phyloP scores from a whole-genome alignment of 202 grass and related monocot species.

The Zizania palustris region DNA sequence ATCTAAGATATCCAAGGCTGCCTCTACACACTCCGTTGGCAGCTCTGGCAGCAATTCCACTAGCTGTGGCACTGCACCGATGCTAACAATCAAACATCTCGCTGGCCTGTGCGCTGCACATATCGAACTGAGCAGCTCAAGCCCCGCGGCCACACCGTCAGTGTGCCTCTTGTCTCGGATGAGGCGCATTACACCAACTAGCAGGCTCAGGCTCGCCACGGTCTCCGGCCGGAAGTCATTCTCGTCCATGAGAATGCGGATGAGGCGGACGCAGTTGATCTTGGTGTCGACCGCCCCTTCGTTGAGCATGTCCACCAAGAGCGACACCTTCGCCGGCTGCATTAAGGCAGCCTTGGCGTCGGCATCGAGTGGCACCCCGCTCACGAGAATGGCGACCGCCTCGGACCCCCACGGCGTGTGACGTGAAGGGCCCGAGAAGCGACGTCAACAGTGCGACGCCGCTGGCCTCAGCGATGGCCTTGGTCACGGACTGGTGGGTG shows the following conservation, averaged over 20 bases:
- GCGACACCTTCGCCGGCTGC: conserved; percentile 88
- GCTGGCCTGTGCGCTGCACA: conserved; percentile 62
- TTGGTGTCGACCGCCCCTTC: conserved; percentile 86
- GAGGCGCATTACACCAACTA: conserved; percentile 76
- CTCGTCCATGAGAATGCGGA: conserved; percentile 84
- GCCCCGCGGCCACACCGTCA: conserved; percentile 51
- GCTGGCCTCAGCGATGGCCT: conserved; percentile 59
- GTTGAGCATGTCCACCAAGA: conserved; percentile 89
- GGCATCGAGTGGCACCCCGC: conserved; percentile 62
- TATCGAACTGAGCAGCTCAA: conserved; percentile 72
- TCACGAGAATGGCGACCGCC: conserved; percentile 77
- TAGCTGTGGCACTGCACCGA: conserved; percentile 75
- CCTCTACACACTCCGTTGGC: conserved; percentile 53
- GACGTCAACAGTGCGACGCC: conserved; percentile 66
- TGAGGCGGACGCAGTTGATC: conserved; percentile 75
- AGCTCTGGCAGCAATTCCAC: conserved; percentile 72
- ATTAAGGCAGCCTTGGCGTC: conserved; percentile 69
- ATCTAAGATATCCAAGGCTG: conserved; percentile 69
- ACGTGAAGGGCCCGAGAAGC: conserved; percentile 83
- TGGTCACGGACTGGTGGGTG: conserved; percentile 71
- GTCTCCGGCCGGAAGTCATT: conserved; percentile 79
- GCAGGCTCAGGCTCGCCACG: conserved; percentile 80
- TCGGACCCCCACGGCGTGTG: conserved; percentile 89
- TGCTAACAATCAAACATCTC: conserved; percentile 58
- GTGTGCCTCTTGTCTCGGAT: conserved; percentile 72